Evolutionary conservation across 768 basidiomycete species (phyloP).

Genomic region (Brasilioporus rufonigricans): DNA sequence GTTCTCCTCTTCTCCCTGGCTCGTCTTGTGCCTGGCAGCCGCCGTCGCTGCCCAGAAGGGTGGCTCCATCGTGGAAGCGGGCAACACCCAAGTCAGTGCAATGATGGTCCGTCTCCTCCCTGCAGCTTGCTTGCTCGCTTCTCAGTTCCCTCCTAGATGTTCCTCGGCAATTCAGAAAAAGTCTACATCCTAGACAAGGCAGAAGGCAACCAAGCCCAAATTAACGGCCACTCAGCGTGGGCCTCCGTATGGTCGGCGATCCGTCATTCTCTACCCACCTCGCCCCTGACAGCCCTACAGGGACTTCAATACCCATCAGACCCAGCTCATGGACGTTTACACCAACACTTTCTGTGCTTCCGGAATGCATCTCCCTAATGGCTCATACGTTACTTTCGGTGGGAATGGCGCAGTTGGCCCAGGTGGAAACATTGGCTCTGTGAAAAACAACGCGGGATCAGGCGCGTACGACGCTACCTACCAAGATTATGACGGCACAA

Average conservation of each 20-base stretch:
- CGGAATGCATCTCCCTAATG: conserved; percentile 79
- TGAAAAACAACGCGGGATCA: conserved; percentile 42
- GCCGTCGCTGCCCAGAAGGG: conserved; percentile 24
- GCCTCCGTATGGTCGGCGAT: conserved; percentile 58
- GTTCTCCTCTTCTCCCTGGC: conserved; percentile 35
- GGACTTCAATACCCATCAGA: conserved; percentile 22
- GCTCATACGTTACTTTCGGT: conserved; percentile 71
- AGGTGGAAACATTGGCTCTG: conserved; percentile 57
- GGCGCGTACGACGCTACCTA: conserved; percentile 65
- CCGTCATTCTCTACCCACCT: neutral
- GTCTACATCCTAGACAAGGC: conserved; percentile 94
- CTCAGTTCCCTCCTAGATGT: conserved; percentile 50
- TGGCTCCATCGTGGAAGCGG: conserved; percentile 25
- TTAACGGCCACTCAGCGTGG: conserved; percentile 74
- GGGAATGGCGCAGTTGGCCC: conserved; percentile 75
- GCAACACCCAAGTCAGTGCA: conserved; percentile 43
- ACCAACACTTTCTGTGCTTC: conserved; percentile 83
- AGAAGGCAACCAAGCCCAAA: conserved; percentile 65
- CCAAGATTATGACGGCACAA: conserved; percentile 77
- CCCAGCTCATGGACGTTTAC: conserved; percentile 35
- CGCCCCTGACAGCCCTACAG: conserved; percentile 6
- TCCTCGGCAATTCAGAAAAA: conserved; percentile 73
- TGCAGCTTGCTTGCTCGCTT: neutral
- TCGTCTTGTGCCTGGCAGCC: conserved; percentile 45
- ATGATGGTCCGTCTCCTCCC: conserved; percentile 48